Evolutionary conservation across 164 flowering plant species (phyloP).

Genomic region (Tinospora cordifolia): DNA sequence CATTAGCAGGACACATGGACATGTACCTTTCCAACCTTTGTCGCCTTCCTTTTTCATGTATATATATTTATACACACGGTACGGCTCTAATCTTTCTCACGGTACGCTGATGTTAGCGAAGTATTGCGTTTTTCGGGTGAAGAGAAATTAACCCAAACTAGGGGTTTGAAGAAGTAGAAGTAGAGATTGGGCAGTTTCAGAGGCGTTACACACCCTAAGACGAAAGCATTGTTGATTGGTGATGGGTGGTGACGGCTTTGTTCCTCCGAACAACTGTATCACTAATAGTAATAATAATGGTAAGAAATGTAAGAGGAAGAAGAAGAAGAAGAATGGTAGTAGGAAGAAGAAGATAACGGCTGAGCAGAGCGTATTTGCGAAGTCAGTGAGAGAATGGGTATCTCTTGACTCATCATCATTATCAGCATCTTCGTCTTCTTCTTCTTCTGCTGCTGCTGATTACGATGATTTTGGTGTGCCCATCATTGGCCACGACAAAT

Average conservation of each 20-base stretch:
- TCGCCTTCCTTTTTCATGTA: background rate
- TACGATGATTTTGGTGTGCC: conserved; percentile 48
- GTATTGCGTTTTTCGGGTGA: too few species aligned
- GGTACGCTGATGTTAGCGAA: too few species aligned
- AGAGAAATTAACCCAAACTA: too few species aligned
- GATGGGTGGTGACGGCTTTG: conserved; percentile 17
- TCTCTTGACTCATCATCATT: conserved; percentile 29
- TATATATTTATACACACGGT: too few species aligned
- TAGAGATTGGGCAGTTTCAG: background rate
- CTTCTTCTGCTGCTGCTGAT: conserved; percentile 14
- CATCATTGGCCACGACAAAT: conserved; percentile 23
- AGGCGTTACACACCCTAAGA: conserved; percentile 3
- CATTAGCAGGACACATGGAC: background rate
- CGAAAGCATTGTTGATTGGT: background rate
- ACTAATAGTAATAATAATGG: background rate
- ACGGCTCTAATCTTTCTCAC: background rate
- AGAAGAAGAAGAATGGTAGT: conserved; percentile 49
- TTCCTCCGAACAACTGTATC: background rate
- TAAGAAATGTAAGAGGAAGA: conserved; percentile 24
- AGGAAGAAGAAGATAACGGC: conserved; percentile 51
- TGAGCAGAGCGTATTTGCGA: conserved; percentile 54
- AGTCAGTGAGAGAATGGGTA: conserved; percentile 66
- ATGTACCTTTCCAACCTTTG: background rate
- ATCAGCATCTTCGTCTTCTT: conserved; percentile 14
- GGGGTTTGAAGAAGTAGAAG: too few species aligned